Percentiles rank a stretch among this genome's conserved stretches.
Conservation (phyloP, 2,329 filamentous ascomycete species). For the Hypoxylon sp. region DNA sequence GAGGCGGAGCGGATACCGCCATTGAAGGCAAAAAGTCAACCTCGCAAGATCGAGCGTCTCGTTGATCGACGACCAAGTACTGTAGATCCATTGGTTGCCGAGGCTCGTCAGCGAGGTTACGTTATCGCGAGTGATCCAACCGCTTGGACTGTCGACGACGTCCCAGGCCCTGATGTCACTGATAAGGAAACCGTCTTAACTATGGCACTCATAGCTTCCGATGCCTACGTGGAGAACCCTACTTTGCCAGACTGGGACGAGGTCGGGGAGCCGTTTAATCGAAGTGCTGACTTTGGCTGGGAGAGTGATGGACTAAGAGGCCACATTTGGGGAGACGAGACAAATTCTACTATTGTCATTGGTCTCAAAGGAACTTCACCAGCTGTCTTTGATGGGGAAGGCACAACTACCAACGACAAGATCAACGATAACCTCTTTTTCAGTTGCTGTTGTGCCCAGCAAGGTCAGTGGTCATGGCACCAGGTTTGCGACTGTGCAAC, state of each 20-base stretch:
- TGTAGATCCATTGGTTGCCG: slow-evolving; percentile 83
- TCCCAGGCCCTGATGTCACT: slow-evolving; percentile 84
- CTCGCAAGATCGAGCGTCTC: slow-evolving; percentile 83
- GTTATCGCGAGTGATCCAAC: slow-evolving; percentile 77
- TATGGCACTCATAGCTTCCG: slow-evolving; percentile 88
- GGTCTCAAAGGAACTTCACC: slow-evolving; percentile 92
- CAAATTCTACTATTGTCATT: slow-evolving; percentile 89
- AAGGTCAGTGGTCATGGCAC: slow-evolving; percentile 89
- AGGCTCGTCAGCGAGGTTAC: slow-evolving; percentile 77
- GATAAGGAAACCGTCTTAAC: slow-evolving; percentile 88
- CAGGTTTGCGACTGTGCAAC: slow-evolving; percentile 95
- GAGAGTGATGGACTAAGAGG: slow-evolving; percentile 88
- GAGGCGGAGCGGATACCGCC: slow-evolving; percentile 65
- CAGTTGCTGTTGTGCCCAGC: slow-evolving; percentile 96
- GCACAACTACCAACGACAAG: slow-evolving; percentile 97
- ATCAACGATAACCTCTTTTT: slow-evolving; percentile 98
- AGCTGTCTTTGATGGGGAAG: slow-evolving; percentile 95
- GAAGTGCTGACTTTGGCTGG: slow-evolving; percentile 93
- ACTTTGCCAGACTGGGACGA: slow-evolving; percentile 85
- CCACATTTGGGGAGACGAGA: slow-evolving; percentile 90
- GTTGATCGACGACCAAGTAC: slow-evolving; percentile 81
- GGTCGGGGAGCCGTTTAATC: slow-evolving; percentile 84
- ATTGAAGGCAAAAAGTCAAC: slow-evolving; percentile 74
- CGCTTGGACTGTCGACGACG: slow-evolving; percentile 86
- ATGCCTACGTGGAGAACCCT: slow-evolving; percentile 87